Evolutionary conservation across 768 basidiomycete genomes (phyloP).

Genomic region (Kwoniella shandongensis): DNA sequence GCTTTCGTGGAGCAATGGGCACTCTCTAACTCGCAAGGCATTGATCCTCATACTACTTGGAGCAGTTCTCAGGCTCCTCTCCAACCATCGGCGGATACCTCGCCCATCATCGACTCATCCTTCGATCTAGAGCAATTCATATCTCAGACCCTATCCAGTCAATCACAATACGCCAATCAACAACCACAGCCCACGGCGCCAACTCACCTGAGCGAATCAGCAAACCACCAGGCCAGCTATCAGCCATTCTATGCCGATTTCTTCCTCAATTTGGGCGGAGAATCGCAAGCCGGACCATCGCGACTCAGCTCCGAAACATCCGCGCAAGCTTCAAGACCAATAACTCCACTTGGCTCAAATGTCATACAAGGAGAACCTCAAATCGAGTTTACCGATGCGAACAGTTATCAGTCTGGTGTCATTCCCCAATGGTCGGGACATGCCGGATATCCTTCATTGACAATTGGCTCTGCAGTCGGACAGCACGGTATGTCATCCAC

Average conservation of each 20-base stretch:
- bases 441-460: neutral
- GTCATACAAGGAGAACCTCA: neutral
- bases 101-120: neutral
- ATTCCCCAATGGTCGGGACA: neutral
- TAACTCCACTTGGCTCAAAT: neutral
- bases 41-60: neutral
- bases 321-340: neutral
- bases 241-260: neutral
- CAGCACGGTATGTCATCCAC: neutral
- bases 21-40: neutral
- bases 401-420: too few species aligned
- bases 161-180: neutral
- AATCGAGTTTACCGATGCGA: too few species aligned
- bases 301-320: neutral
- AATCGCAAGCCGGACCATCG: neutral
- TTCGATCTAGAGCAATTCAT: slow-evolving; percentile 18
- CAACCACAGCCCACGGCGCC: neutral
- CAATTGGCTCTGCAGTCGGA: slow-evolving; percentile 1
- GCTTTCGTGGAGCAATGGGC: slow-evolving; percentile 6
- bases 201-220: neutral
- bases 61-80: neutral
- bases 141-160: slow-evolving; percentile 2
- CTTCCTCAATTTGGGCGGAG: neutral
- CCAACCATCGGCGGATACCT: slow-evolving; percentile 8
- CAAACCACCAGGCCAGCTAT: too few species aligned